Conservation (phyloP, 371 early-diverging fungal species). For the Capillidium rhysosporum region DNA sequence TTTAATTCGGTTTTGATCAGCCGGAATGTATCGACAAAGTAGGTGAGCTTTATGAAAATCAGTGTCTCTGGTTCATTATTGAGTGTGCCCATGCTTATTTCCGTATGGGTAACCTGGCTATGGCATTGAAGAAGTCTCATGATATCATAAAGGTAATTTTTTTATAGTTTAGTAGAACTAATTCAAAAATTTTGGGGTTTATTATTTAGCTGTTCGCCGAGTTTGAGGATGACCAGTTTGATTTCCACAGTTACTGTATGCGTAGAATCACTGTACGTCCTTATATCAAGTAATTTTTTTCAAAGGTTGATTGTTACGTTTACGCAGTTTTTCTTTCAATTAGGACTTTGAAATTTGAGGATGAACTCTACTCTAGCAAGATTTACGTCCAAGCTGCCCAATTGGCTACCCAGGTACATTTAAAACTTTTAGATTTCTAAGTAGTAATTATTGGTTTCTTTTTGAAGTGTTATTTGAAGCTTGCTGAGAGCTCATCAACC, state of each 20-base stretch:
- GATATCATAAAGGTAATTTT: slow-evolving; percentile 41
- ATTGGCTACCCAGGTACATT: slow-evolving; percentile 43
- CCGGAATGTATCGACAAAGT: slow-evolving; percentile 47
- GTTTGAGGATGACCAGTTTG: slow-evolving; percentile 84
- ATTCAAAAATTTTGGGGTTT: too few species aligned
- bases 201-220: slow-evolving; percentile 35
- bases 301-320: not conserved
- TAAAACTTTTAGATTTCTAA: not conserved
- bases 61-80: slow-evolving; percentile 68
- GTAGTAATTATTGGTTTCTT: not conserved
- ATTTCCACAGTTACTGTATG: slow-evolving; percentile 87
- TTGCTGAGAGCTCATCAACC: slow-evolving; percentile 35
- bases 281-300: slow-evolving; percentile 32
- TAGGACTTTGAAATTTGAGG: slow-evolving; percentile 55
- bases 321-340: not conserved
- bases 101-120: slow-evolving; percentile 44
- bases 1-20: too few species aligned
- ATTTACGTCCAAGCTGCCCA: slow-evolving; percentile 56
- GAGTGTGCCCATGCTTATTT: slow-evolving; percentile 52
- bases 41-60: slow-evolving; percentile 76
- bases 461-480: slow-evolving; percentile 28
- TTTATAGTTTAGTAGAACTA: not conserved
- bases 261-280: slow-evolving; percentile 76
- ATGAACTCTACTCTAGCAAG: slow-evolving; percentile 41
- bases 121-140: slow-evolving; percentile 72